Evolutionary conservation across 1,284 basidiomycete species (phyloP).

Genomic region (Fomitopsis betulina): DNA sequence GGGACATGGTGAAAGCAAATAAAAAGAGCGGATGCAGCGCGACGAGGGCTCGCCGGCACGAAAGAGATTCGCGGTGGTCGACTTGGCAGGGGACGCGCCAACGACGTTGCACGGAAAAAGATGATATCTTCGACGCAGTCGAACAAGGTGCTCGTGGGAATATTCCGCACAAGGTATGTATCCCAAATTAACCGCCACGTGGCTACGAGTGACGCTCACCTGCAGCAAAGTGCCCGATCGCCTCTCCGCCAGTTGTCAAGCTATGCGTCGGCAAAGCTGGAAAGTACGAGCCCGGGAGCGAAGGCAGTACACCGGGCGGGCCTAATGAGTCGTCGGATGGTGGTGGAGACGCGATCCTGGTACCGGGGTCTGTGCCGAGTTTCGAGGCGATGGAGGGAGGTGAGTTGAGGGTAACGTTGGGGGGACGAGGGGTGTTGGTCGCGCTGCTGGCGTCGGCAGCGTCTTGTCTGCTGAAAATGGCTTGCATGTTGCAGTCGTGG

Average conservation of each 20-base stretch:
- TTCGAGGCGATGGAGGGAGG: neutral
- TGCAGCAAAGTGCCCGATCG: neutral
- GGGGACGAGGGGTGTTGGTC: slow-evolving; percentile 2
- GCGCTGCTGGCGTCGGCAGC: slow-evolving; percentile 4
- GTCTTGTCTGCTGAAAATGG: neutral
- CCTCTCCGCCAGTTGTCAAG: neutral
- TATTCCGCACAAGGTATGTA: slow-evolving; percentile 12
- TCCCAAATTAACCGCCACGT: slow-evolving; percentile 9
- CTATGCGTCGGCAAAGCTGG: too few species aligned
- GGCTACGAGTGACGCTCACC: slow-evolving; percentile 9
- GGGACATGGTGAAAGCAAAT: slow-evolving; percentile 9
- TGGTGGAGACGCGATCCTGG: neutral
- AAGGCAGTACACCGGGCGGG: neutral
- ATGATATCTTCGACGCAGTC: neutral
- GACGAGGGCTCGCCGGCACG: neutral
- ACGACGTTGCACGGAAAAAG: slow-evolving; percentile 13
- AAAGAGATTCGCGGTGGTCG: neutral
- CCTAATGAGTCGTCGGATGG: neutral
- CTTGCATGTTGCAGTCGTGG: neutral
- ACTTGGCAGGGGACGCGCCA: slow-evolving; percentile 11
- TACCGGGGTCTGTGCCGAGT: neutral
- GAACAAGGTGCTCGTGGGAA: slow-evolving; percentile 14
- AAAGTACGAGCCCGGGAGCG: neutral
- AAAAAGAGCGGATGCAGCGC: slow-evolving; percentile 3
- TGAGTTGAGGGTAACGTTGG: neutral